Conservation (phyloP, 2,329 filamentous ascomycete species). For the Dactylellina drechsleri region DNA sequence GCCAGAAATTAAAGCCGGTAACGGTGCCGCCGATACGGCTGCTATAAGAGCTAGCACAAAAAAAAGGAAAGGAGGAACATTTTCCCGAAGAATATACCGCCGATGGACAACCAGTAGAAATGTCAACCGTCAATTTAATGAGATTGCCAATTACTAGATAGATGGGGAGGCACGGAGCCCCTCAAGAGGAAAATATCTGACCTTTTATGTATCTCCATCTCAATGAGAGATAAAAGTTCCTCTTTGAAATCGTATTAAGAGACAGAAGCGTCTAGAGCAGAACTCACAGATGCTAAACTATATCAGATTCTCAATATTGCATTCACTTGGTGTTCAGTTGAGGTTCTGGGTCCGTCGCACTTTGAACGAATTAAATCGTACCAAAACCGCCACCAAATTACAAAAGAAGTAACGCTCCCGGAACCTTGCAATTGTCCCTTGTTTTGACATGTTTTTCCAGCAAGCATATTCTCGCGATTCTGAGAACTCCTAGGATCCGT, state of each 20-base stretch:
- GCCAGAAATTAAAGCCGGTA: slow-evolving; percentile 6
- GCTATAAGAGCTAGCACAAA: slow-evolving; percentile 16
- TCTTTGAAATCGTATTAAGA: neutral
- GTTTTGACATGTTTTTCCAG: no score
- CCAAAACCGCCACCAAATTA: slow-evolving; percentile 15
- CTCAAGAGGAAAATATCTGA: neutral
- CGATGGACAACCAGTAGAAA: neutral
- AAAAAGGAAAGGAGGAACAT: slow-evolving; percentile 13
- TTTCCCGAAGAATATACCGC: neutral
- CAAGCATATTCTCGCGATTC: no score
- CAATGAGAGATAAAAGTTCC: neutral
- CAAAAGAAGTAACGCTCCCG: neutral
- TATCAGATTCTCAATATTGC: no score
- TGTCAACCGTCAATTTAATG: neutral
- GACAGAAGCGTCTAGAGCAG: no score
- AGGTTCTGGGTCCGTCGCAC: neutral
- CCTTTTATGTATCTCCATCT: neutral
- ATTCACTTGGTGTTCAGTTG: no score
- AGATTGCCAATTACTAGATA: no score
- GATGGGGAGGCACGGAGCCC: neutral
- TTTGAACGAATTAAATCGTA: neutral
- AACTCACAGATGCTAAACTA: no score
- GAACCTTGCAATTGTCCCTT: no score
- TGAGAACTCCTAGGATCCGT: no score
- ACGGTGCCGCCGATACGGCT: slow-evolving; percentile 22